A percentile compares a stretch with the other conserved stretches of the same genome.
phyloP scores from a whole-genome alignment of 140 eudicot species.

The Senecio squalidus region DNA sequence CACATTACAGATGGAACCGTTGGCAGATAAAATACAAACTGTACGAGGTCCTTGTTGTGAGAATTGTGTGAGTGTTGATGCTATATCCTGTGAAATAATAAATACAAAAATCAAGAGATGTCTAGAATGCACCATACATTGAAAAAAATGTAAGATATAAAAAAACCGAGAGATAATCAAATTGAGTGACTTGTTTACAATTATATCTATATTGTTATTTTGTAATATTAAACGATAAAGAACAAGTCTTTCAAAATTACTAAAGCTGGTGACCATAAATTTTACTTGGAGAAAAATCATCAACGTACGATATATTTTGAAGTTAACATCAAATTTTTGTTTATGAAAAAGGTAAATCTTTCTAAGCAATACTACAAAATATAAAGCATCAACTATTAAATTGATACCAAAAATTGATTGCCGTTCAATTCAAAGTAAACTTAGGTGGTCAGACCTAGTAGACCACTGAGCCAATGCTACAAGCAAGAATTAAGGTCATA shows the following conservation, averaged over 20 bases:
- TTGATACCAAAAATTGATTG: background rate
- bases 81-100: slow-evolving; percentile 53
- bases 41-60: slow-evolving; percentile 94
- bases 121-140: background rate
- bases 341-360: background rate
- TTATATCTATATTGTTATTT: background rate
- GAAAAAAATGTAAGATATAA: background rate
- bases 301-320: too few relatives aligned
- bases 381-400: background rate
- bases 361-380: background rate
- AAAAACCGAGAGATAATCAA: background rate
- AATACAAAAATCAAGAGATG: background rate
- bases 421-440: background rate
- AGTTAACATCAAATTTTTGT: too few relatives aligned
- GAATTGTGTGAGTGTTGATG: slow-evolving; percentile 63
- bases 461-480: background rate
- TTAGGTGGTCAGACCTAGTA: background rate
- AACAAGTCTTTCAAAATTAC: background rate
- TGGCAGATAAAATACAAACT: slow-evolving; percentile 84
- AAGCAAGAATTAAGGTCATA: background rate
- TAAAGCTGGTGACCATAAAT: background rate
- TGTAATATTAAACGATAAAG: background rate
- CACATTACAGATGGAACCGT: slow-evolving; percentile 76
- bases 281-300: background rate
- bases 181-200: background rate